Base-by-base conservation (phyloP, 768 basidiomycete genomes). In the Agrocybe praecox region DNA sequence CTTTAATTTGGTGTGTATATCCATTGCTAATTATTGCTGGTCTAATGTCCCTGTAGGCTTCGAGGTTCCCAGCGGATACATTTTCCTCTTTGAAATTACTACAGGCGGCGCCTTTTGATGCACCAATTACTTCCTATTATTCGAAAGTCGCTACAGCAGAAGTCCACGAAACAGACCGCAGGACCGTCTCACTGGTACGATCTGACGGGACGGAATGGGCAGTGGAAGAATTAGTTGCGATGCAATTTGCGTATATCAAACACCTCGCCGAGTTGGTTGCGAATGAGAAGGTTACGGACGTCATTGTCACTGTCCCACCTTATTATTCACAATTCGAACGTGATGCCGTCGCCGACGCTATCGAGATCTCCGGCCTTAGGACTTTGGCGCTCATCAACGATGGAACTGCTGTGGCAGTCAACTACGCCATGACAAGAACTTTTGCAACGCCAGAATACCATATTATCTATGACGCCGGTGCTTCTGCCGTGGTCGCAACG, bases 371-470 rank as follows among this genome's bases (percentile, higher is more conserved):
- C 15, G 97, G 96, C 2, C 74, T 99, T 46, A 84, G 83, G 23
- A 87, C 90, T 1, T 76, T 98, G 29, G 88, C 92, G 0, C 79
- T 98, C 56, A 84, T 99, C 52, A 90, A 95, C 63, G 97, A 99
- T 64, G 96, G 96, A 23, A 86, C 92, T 0, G 93, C 95, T 2
- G 89, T 96, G n/a, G 97, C 94, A 14, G 82, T 98, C 63, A 99
- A 99, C 76, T 99, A 92, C 67, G 97, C 97, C 43, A 97, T 98
- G 94, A 94, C 95, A 1, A 85, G 96, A 47, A 80, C 86, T 1
- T 98, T 98, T 78, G 76, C 89, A 0, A 75, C 74, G 2, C 85
- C 87, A 0, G 90, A 96, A 66, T 84, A 89, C 69, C 96, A 98
- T 68, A 73, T 99, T 62, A 87, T 99, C 57, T 99, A 91, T 72